Conservation (phyloP, 257 asterid genomes). For the Galeopsis tetrahit region DNA sequence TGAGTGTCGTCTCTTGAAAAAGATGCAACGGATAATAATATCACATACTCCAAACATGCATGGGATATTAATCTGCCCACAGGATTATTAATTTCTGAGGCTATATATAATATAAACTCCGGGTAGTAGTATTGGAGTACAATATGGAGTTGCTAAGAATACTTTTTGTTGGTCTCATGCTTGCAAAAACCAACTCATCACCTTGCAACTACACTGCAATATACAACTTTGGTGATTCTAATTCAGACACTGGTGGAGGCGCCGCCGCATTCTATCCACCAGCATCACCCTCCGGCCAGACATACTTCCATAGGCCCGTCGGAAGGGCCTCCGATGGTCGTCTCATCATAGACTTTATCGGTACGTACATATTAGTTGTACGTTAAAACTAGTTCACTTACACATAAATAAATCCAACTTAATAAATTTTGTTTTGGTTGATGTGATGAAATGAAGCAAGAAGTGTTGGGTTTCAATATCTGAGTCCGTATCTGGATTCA, state of each 20-base stretch:
- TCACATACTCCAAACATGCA: conserved; percentile 2
- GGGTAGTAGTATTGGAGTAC: background rate
- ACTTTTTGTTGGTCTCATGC: background rate
- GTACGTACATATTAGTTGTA: no score
- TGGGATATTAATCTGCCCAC: background rate
- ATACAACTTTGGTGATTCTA: conserved; percentile 74
- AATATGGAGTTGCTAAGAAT: conserved; percentile 11
- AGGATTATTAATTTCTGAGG: no score
- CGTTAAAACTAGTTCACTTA: no score
- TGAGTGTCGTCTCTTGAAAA: background rate
- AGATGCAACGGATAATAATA: background rate
- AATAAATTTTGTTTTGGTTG: background rate
- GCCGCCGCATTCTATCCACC: conserved; percentile 60
- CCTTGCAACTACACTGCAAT: conserved; percentile 56
- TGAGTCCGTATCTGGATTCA: conserved; percentile 72
- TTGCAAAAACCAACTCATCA: background rate
- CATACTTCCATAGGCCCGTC: conserved; percentile 53
- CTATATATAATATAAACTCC: background rate
- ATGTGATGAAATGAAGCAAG: conserved; percentile 46
- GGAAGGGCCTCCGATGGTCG: conserved; percentile 77
- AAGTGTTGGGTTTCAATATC: conserved; percentile 52
- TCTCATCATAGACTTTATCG: conserved; percentile 62
- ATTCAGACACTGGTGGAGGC: conserved; percentile 70
- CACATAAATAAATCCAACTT: no score
- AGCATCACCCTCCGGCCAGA: conserved; percentile 51